These are phyloP conservation scores for Aureobasidium uvarum DNA, from an alignment of 2,329 filamentous ascomycete genomes.

Conservation along the genomic window DNA sequence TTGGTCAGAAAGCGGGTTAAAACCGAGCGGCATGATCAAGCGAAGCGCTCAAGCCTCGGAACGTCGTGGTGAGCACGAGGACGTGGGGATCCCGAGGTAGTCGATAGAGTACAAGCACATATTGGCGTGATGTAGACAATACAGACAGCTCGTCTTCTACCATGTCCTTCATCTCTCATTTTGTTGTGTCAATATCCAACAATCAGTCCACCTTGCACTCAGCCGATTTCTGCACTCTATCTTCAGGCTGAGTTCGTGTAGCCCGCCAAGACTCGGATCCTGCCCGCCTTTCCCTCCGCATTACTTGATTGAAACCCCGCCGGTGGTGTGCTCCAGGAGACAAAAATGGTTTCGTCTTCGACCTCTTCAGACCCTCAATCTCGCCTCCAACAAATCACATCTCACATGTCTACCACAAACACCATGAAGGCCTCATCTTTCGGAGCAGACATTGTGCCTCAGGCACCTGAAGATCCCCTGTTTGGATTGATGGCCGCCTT, in stretches of 20 bases:
- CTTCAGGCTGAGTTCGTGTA: slow-evolving; percentile 20
- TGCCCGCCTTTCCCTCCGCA: slow-evolving; percentile 20
- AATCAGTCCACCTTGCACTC: slow-evolving; percentile 3
- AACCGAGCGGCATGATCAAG: not conserved
- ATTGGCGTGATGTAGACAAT: slow-evolving; percentile 14
- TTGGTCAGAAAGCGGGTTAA: slow-evolving; percentile 18
- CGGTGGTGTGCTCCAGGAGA: slow-evolving; percentile 14
- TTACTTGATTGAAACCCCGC: slow-evolving; percentile 12
- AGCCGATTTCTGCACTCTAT: not conserved
- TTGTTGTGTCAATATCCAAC: not conserved
- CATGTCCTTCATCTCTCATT: not conserved
- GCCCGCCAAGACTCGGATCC: slow-evolving; percentile 3
- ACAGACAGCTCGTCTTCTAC: not conserved
- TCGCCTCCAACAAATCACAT: slow-evolving; percentile 58
- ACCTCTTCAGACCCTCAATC: slow-evolving; percentile 48
- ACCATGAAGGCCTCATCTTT: slow-evolving; percentile 65
- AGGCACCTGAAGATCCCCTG: slow-evolving; percentile 91
- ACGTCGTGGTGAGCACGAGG: slow-evolving; percentile 4
- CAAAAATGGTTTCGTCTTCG: slow-evolving; percentile 25
- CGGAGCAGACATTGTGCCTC: slow-evolving; percentile 71
- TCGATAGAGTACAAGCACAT: slow-evolving; percentile 9
- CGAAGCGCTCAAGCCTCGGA: not conserved
- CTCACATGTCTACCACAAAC: slow-evolving; percentile 65
- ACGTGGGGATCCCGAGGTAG: slow-evolving; percentile 22
- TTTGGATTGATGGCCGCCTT: slow-evolving; percentile 91